A percentile compares a stretch with the other conserved stretches of the same genome.
These are phyloP conservation scores for Clathrus columnatus DNA, from an alignment of 768 basidiomycete species.

Conservation along the genomic window DNA sequence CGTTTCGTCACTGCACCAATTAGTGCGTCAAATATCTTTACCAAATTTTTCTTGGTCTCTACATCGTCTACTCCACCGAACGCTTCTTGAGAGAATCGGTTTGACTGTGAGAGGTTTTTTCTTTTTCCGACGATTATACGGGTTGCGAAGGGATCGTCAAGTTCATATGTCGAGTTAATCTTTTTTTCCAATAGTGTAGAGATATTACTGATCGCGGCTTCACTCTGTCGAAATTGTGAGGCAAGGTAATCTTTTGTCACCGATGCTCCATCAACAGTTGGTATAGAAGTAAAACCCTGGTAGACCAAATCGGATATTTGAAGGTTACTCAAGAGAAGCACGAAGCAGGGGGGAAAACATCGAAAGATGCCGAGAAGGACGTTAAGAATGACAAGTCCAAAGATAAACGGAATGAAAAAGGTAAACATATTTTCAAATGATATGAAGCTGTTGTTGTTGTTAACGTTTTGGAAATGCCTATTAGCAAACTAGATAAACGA, in stretches of 20 bases:
- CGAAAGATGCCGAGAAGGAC: too few relatives aligned
- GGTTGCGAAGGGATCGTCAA: neutral
- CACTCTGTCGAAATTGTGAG: neutral
- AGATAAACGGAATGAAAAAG: too few relatives aligned
- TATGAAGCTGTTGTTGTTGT: too few relatives aligned
- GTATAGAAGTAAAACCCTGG: neutral
- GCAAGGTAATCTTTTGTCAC: neutral
- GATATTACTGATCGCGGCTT: neutral
- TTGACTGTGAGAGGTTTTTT: neutral
- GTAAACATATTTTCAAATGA: too few relatives aligned
- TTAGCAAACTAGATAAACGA: too few relatives aligned
- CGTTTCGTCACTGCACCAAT: neutral
- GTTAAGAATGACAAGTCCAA: too few relatives aligned
- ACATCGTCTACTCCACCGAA: neutral
- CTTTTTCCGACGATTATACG: neutral
- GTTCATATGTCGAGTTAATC: neutral
- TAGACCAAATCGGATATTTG: neutral
- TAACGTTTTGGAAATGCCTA: too few relatives aligned
- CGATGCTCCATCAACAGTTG: neutral
- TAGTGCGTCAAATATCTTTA: neutral
- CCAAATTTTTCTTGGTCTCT: neutral
- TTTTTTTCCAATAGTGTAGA: neutral
- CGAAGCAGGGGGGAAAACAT: too few relatives aligned
- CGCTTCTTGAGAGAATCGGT: too few relatives aligned
- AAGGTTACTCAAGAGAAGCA: neutral